Percentiles rank a stretch among this genome's conserved stretches.
Conservation (phyloP, 768 basidiomycete species). For the Collybia sordida region DNA sequence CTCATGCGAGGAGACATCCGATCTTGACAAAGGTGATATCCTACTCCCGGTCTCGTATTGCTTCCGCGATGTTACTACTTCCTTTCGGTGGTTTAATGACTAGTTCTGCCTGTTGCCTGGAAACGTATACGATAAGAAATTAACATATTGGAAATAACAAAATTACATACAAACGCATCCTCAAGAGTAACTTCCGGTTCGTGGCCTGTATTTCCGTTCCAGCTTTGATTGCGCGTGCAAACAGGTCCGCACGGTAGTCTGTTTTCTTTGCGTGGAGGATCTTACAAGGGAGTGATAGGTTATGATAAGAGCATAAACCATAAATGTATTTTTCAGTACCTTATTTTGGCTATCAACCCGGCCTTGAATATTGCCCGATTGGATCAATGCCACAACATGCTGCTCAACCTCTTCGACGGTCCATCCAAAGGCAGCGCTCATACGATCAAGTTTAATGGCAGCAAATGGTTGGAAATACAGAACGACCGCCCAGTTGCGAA, state of each 20-base stretch:
- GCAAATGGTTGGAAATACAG: conserved; percentile 92
- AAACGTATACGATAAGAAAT: background rate
- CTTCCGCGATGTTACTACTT: conserved; percentile 36
- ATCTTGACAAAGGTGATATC: background rate
- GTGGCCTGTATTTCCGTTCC: conserved; percentile 70
- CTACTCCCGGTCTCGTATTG: background rate
- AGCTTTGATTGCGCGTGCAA: conserved; percentile 69
- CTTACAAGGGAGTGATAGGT: conserved; percentile 31
- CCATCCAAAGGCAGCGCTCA: conserved; percentile 88
- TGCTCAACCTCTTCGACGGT: conserved; percentile 66
- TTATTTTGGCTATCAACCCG: conserved; percentile 90
- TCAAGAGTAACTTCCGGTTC: conserved; percentile 76
- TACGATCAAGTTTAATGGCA: conserved; percentile 78
- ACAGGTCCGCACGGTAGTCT: conserved; percentile 77
- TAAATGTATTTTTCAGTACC: conserved; percentile 34
- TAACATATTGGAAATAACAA: background rate
- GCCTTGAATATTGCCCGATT: conserved; percentile 73
- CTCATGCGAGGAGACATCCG: too few relatives aligned
- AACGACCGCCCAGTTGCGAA: conserved; percentile 77
- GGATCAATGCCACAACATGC: conserved; percentile 77
- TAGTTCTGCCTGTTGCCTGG: conserved; percentile 80
- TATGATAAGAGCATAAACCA: too few relatives aligned
- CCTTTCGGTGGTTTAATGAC: conserved; percentile 66
- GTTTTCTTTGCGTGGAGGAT: conserved; percentile 79
- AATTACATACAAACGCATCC: conserved; percentile 74